A percentile compares a stretch with the other conserved stretches of the same genome.
phyloP scores from a whole-genome alignment of 495 filamentous ascomycete genomes.

The Peziza echinospora region DNA sequence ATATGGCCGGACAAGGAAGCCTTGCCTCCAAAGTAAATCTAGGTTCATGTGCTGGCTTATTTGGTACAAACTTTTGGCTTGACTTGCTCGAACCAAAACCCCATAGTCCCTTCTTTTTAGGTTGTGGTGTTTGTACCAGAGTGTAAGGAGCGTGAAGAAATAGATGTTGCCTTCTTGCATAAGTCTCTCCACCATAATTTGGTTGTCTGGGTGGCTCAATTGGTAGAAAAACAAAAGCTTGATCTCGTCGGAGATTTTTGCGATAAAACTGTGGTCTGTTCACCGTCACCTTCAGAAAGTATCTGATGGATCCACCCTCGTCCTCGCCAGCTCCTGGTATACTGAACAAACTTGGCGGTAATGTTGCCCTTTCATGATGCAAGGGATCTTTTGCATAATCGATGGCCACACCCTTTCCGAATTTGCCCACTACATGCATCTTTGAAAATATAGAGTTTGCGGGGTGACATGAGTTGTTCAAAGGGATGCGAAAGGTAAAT shows the following conservation, averaged over 20 bases:
- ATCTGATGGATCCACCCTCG: conserved; percentile 60
- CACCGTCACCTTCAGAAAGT: conserved; percentile 83
- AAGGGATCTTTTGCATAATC: conserved; percentile 28
- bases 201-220: conserved; percentile 67
- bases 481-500: conserved; percentile 79
- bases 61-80: background rate
- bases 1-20: conserved; percentile 66
- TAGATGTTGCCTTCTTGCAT: conserved; percentile 52
- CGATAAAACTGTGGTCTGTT: conserved; percentile 18
- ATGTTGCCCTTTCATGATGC: conserved; percentile 59
- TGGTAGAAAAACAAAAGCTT: conserved; percentile 61
- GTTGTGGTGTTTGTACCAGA: conserved; percentile 6
- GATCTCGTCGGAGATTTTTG: conserved; percentile 11
- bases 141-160: conserved; percentile 18
- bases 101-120: conserved; percentile 8
- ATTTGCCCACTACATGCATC: background rate
- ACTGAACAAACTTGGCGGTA: conserved; percentile 69
- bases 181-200: conserved; percentile 51
- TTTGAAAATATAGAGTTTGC: background rate
- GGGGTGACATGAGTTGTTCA: conserved; percentile 60
- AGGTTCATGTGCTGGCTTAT: conserved; percentile 21
- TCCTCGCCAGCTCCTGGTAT: conserved; percentile 33
- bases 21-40: conserved; percentile 51
- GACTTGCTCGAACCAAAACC: background rate
- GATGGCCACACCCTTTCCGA: conserved; percentile 8